phyloP scores from a whole-genome alignment of 805 yeast genomes.

The Blastobotrys mokoenaii region DNA sequence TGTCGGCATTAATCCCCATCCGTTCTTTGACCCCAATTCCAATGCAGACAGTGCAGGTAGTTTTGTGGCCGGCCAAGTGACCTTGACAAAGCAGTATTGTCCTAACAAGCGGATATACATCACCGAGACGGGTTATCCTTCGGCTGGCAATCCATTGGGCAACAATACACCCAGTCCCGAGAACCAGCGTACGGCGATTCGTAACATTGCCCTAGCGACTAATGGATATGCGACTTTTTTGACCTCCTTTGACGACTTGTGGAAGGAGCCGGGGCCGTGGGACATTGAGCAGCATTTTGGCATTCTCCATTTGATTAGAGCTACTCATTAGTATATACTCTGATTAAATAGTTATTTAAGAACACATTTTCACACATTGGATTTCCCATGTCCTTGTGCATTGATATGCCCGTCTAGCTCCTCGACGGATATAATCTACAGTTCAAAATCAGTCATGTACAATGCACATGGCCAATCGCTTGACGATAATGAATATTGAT shows the following conservation, averaged over 20 bases:
- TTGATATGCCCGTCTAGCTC: too few relatives aligned
- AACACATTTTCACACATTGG: too few relatives aligned
- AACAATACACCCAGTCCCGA: conserved; percentile 57
- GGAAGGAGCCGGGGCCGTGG: conserved; percentile 81
- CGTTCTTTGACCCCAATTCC: conserved; percentile 64
- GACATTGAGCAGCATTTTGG: conserved; percentile 88
- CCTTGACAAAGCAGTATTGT: too few relatives aligned
- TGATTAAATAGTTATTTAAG: too few relatives aligned
- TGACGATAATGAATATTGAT: background rate
- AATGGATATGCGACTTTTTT: conserved; percentile 52
- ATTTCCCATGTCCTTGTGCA: too few relatives aligned
- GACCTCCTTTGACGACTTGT: conserved; percentile 73
- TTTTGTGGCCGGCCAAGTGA: conserved; percentile 50
- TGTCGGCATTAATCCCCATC: conserved; percentile 77
- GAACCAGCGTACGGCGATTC: conserved; percentile 67
- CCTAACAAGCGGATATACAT: conserved; percentile 47
- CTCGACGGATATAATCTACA: too few relatives aligned
- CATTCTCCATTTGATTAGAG: conserved; percentile 16
- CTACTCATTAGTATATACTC: too few relatives aligned
- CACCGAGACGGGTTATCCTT: conserved; percentile 89
- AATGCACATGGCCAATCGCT: too few relatives aligned
- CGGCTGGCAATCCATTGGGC: conserved; percentile 64
- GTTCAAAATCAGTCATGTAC: too few relatives aligned
- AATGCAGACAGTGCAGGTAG: conserved; percentile 62
- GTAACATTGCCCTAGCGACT: conserved; percentile 48